Evolutionary conservation across 805 yeast species (phyloP).

Genomic region (Starmerella lactis-condensi): DNA sequence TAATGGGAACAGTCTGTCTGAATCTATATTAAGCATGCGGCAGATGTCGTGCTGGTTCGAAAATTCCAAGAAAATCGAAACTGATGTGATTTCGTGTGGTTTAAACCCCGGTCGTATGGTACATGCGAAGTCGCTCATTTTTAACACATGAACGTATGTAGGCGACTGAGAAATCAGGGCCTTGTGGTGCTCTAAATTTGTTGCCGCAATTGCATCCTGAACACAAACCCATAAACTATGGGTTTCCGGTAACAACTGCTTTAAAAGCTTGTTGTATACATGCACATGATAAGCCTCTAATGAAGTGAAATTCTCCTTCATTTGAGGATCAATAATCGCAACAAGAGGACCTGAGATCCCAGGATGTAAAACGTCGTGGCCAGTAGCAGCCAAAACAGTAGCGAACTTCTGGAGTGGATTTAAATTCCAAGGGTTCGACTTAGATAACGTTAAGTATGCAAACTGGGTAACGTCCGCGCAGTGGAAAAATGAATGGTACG

Average conservation of each 20-base stretch:
- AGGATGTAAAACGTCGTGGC: constrained; percentile 94
- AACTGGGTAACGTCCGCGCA: constrained; percentile 84
- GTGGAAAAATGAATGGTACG: constrained; percentile 89
- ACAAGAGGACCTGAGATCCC: constrained; percentile 76
- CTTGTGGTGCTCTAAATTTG: constrained; percentile 86
- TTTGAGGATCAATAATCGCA: constrained; percentile 38
- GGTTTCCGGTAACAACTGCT: constrained; percentile 33
- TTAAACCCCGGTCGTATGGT: constrained; percentile 53
- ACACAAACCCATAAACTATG: constrained; percentile 7
- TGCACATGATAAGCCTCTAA: constrained; percentile 69
- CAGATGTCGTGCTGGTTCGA: constrained; percentile 5
- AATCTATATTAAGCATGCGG: not conserved
- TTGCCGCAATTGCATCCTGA: constrained; percentile 38
- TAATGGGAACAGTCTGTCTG: not conserved
- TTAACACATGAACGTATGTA: constrained; percentile 35
- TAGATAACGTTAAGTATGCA: constrained; percentile 1
- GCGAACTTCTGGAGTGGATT: constrained; percentile 35
- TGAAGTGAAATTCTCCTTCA: constrained; percentile 43
- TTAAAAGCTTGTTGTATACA: constrained; percentile 35
- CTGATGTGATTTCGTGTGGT: constrained; percentile 8
- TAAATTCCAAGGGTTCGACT: constrained; percentile 3
- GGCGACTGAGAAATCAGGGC: constrained; percentile 33
- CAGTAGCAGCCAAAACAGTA: constrained; percentile 62
- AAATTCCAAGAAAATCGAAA: constrained; percentile 8
- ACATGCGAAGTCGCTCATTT: constrained; percentile 91